Conservation (phyloP, 164 flowering plant species). For the Magnolia changhungtana region DNA sequence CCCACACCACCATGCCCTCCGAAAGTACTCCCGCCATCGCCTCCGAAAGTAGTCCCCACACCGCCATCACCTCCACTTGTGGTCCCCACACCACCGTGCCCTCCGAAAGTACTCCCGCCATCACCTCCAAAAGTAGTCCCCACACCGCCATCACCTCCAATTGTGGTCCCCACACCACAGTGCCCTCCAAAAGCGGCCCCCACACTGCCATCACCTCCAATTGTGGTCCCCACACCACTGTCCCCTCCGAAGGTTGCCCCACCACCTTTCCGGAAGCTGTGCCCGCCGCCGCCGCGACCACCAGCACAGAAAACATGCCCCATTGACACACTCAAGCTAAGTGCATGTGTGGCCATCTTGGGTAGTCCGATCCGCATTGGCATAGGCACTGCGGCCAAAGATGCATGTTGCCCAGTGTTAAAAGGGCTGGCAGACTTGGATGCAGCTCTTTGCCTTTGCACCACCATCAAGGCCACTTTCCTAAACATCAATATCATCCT, state of each 20-base stretch:
- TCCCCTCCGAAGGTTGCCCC: constrained; percentile 6
- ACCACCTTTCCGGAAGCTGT: not conserved
- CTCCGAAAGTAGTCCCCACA: too few species aligned
- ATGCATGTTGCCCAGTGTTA: constrained; percentile 44
- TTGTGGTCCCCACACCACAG: too few species aligned
- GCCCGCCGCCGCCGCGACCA: constrained; percentile 6
- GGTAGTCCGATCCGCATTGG: constrained; percentile 16
- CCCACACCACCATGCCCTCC: too few species aligned
- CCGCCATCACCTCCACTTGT: too few species aligned
- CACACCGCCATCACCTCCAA: too few species aligned
- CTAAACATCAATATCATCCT: constrained; percentile 44
- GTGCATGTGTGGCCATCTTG: constrained; percentile 45
- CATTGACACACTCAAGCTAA: constrained; percentile 47
- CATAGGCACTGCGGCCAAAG: constrained; percentile 27
- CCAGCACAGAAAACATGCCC: constrained; percentile 43
- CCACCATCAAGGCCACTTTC: constrained; percentile 52
- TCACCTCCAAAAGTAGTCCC: not conserved
- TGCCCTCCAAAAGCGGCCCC: too few species aligned
- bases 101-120: too few species aligned
- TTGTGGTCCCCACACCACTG: too few species aligned
- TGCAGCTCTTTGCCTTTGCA: constrained; percentile 53
- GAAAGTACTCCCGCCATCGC: not conserved
- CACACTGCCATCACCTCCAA: too few species aligned
- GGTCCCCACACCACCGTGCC: too few species aligned
- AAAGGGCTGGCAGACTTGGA: constrained; percentile 46